phyloP scores from a whole-genome alignment of 2,329 filamentous ascomycete genomes.

The Colletotrichum orchidophilum region DNA sequence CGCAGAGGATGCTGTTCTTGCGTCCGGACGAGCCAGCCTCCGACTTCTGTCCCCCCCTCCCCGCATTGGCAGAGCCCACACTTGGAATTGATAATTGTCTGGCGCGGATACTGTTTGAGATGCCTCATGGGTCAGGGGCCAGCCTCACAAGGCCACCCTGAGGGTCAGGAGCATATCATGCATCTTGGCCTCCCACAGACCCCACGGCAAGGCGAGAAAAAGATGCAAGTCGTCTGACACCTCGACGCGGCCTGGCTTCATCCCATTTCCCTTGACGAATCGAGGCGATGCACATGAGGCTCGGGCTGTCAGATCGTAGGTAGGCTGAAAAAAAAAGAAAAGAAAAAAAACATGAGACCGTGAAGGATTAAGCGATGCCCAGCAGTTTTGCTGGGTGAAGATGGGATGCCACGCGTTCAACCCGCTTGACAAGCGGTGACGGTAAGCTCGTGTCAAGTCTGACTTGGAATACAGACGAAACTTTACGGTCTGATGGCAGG shows the following conservation, averaged over 20 bases:
- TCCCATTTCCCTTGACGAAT: constrained; percentile 4
- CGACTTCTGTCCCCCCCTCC: constrained; percentile 11
- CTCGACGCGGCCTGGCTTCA: not conserved
- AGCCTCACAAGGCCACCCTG: not conserved
- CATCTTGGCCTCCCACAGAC: not conserved
- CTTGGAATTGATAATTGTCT: constrained; percentile 9
- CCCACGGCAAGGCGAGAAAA: not conserved
- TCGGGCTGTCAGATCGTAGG: constrained; percentile 23
- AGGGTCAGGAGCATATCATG: not conserved
- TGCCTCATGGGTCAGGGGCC: constrained; percentile 25
- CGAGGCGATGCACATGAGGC: constrained; percentile 15
- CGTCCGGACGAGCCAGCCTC: constrained; percentile 13
- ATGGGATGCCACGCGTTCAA: constrained; percentile 24
- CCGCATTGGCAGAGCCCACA: constrained; percentile 1
- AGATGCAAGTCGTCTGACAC: not conserved
- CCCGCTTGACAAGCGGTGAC: constrained; percentile 1
- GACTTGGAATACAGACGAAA: constrained; percentile 28
- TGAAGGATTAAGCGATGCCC: constrained; percentile 14
- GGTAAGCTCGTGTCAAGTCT: constrained; percentile 9
- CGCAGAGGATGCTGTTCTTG: constrained; percentile 8
- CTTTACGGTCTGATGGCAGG: constrained; percentile 25
- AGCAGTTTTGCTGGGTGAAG: not conserved
- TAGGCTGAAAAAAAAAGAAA: too few relatives aligned
- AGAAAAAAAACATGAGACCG: constrained; percentile 23
- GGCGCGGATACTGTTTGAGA: constrained; percentile 25